A percentile compares a stretch with the other conserved stretches of the same genome.
Evolutionary conservation across 768 basidiomycete genomes (phyloP).

Genomic region (Wakefieldia striispora): DNA sequence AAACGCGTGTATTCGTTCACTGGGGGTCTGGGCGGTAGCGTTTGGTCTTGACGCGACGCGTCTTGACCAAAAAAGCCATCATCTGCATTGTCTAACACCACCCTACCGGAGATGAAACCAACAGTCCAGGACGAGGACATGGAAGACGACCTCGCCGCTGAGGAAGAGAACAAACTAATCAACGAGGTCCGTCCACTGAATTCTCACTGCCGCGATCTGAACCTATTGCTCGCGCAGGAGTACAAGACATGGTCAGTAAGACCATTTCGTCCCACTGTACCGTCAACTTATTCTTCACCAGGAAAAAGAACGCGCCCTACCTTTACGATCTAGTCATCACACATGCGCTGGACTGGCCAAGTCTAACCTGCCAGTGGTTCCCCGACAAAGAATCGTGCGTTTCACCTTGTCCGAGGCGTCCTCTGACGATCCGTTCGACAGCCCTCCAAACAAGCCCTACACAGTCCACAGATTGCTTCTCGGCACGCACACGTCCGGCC

Average conservation of each 20-base stretch:
- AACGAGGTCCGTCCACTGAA: conserved; percentile 60
- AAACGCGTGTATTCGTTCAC: conserved; percentile 1
- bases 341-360: conserved; percentile 98
- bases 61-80: conserved; percentile 10
- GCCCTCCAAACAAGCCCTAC: conserved; percentile 90
- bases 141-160: conserved; percentile 77
- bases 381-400: conserved; percentile 92
- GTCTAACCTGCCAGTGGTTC: conserved; percentile 97
- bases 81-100: too few relatives aligned
- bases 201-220: conserved; percentile 7
- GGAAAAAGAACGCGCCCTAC: conserved; percentile 98
- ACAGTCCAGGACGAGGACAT: conserved; percentile 55
- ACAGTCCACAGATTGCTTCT: conserved; percentile 91
- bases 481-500: conserved; percentile 95
- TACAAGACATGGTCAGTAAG: conserved; percentile 77
- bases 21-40: too few relatives aligned
- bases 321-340: conserved; percentile 97
- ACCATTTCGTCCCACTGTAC: neutral
- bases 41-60: conserved; percentile 26
- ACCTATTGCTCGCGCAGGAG: conserved; percentile 46
- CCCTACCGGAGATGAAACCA: conserved; percentile 41
- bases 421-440: conserved; percentile 29
- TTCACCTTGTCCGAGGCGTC: neutral
- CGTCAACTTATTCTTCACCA: conserved; percentile 29
- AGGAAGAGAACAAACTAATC: conserved; percentile 86